Base-by-base conservation (phyloP, 306 rosid species). In the Lathyrus tuberosus region DNA sequence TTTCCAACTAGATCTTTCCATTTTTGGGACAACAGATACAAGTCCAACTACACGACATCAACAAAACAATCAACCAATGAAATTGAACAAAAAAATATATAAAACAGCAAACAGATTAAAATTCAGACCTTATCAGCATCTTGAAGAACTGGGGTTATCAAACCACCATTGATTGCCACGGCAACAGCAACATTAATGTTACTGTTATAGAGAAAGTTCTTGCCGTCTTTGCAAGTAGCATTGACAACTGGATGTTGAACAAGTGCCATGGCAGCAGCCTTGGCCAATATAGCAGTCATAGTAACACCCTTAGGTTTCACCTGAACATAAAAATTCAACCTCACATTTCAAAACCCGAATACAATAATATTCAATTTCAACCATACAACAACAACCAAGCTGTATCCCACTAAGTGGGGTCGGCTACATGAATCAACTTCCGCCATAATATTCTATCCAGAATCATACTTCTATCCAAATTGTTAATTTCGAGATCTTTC, bases 261-360 rank as follows among this genome's bases (percentile, higher is more conserved):
- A 17, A 92, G 88, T 37, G 98, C 95, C 89, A 92, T 75, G 6
- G 96, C 96, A 41, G 80, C 81, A 3, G 96, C 92, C 86, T 92
- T 92, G 31, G 96, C 96, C 58, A 92, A 79, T 77, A 92, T 78
- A 6, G 93, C 95, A 1, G 98, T 92, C 98, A 92, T 89, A 3
- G 98, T 92, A 67, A 92, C 98, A 1, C 98, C 96, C 84, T 88
- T 92, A n/a, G 87, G 84, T 71, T 89, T 92, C 81, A 92, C 90
- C 96, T 89, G 70, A 64, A 67, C 73, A 70, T 22, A 49, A 38
- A 57, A 69, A 74, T 44, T 3, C 31, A 42, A 10, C 43, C 65
- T 61, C 66, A 37, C 38, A 61, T 61, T 37, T 38, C 31, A 61
- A 37, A 61, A 10, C 5, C 46, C 47, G 16, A 10, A 37, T 6